Base-by-base conservation (phyloP, 2,329 filamentous ascomycete species). In the Nemania abortiva region DNA sequence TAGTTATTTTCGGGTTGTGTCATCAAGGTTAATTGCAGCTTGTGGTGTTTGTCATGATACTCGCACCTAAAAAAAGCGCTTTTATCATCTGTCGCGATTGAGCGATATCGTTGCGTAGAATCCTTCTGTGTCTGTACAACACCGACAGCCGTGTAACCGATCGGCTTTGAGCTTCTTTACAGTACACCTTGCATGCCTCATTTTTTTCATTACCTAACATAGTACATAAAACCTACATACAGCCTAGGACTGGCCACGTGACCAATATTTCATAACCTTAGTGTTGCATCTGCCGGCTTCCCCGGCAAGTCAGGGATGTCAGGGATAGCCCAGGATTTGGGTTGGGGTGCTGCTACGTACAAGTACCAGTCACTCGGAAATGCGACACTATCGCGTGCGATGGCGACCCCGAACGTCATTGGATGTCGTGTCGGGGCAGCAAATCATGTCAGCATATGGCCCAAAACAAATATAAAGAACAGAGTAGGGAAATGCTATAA, bases 371-470 rank as follows among this genome's bases (percentile, higher is more conserved):
- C 29, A 54, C 59, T 42, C 24, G 53, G 60, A 49, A 67, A 70
- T 72, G 65, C 68, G 63, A 72, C 70, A 68, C 62, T 66, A 68
- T 70, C 68, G 65, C 68, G 68, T 72, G 70, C 62, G 70, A 68
- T 72, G 68, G 61, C 70, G 65, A 72, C 53, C 59, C 18, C 13
- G 9, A 18, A 13, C 24, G 29, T 37, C 52, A 65, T 64, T 67
- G 52, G 61, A 56, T n/a, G 49, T 50, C 60, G 18, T 27, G 52
- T 42, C 15, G 1, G 18, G 6, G 29, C 45, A 18, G 20, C 52
- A 45, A 50, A 57, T 52, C 15, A 45, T 34, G 37, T 29, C 39
- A 31, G 20, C 2, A 29, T 15, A 29, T 15, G 29, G 39, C 18
- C 1, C 11, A 54, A 15, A 47, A 65, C 29, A 18, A 4, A 31